Conservation (phyloP, 768 basidiomycete species). For the Crepidotus variabilis region DNA sequence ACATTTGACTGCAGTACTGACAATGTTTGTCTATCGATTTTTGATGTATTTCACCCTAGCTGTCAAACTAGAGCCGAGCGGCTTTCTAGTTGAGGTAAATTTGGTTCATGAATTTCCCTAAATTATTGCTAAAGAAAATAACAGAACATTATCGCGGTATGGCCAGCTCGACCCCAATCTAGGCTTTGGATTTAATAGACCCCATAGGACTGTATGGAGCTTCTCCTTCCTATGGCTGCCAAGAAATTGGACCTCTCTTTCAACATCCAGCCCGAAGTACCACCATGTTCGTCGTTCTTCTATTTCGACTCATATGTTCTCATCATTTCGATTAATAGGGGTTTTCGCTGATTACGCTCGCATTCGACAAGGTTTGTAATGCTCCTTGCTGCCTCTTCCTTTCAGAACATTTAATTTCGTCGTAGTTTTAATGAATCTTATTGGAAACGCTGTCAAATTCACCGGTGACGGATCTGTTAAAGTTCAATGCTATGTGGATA, state of each 20-base stretch:
- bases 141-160: conserved; percentile 63
- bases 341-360: conserved; percentile 72
- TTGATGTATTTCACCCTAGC: conserved; percentile 32
- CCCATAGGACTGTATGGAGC: conserved; percentile 69
- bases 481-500: conserved; percentile 57
- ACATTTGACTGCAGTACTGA: not conserved
- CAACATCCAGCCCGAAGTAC: conserved; percentile 65
- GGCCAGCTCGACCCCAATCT: conserved; percentile 12
- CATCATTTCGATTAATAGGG: conserved; percentile 32
- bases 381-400: not conserved
- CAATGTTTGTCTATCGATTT: not conserved
- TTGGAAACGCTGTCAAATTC: conserved; percentile 77
- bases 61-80: conserved; percentile 64
- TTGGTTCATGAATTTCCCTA: not conserved
- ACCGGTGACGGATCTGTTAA: conserved; percentile 61
- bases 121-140: not conserved
- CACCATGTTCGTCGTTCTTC: conserved; percentile 39
- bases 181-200: conserved; percentile 4
- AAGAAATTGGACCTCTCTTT: conserved; percentile 73
- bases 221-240: conserved; percentile 70
- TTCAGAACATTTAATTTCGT: conserved; percentile 1
- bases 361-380: conserved; percentile 58
- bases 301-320: not conserved
- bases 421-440: conserved; percentile 70
- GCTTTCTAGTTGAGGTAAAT: conserved; percentile 59